These are phyloP conservation scores for Penstemon davidsonii DNA, from an alignment of 257 asterid genomes.

Conservation along the genomic window DNA sequence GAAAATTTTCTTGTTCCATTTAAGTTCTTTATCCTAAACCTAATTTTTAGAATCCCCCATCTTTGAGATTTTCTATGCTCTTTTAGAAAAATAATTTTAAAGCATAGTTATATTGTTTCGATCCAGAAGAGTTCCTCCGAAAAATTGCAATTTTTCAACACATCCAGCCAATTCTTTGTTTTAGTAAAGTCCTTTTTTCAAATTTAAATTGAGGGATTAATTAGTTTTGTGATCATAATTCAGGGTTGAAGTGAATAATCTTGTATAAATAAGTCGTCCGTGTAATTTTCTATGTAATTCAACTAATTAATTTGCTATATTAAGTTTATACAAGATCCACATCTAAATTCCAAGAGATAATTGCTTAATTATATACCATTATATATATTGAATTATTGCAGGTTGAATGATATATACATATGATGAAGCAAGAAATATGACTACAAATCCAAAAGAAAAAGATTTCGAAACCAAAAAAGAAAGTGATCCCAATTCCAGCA, in stretches of 20 bases:
- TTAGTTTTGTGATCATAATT: neutral
- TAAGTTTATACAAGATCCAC: too few relatives aligned
- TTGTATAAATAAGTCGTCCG: neutral
- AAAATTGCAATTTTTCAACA: neutral
- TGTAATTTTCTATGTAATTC: neutral
- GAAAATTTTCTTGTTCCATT: constrained; percentile 8
- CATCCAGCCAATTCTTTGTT: neutral
- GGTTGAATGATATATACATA: constrained; percentile 20
- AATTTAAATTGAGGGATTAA: too few relatives aligned
- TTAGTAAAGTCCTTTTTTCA: too few relatives aligned
- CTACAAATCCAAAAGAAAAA: constrained; percentile 50
- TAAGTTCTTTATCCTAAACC: neutral
- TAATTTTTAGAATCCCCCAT: constrained; percentile 5
- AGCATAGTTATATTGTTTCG: too few relatives aligned
- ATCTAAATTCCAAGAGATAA: too few relatives aligned
- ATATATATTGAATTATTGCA: constrained; percentile 28
- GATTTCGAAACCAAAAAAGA: constrained; percentile 47
- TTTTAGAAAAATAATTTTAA: neutral
- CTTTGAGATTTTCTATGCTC: neutral
- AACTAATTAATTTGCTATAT: too few relatives aligned
- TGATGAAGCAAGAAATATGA: constrained; percentile 32
- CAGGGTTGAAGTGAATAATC: neutral
- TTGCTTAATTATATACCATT: neutral
- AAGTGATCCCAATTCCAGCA: constrained; percentile 31
- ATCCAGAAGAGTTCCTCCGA: too few relatives aligned